Evolutionary conservation across 805 yeast species (phyloP), one percentile per base, ranked within the genome.

Genomic region (Metschnikowia aberdeeniae): DNA sequence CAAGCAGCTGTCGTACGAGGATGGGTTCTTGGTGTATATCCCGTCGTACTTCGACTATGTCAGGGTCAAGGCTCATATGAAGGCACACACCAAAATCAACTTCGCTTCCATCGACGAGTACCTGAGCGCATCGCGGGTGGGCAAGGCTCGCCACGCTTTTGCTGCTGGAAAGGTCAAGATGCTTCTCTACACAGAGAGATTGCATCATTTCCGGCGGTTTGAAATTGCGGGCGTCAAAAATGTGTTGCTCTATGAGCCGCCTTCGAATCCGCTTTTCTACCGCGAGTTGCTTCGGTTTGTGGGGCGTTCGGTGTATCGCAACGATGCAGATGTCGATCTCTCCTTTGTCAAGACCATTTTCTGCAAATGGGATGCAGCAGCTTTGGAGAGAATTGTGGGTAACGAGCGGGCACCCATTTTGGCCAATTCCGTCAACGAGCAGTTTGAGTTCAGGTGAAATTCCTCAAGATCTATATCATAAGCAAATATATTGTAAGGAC

Each of bases 41-140:
- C 95, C 97, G 1, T 82, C 86, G 2, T 93, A 92, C 62, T 79
- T 85, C 38, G 99, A 93, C 60, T 93, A 81, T 58, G 70, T 92
- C 11, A 73, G 97, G 37, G 69, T 92, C 17, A 81, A 88, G 59
- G 82, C 86, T 56, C 78, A 86, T 59, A 67, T 86, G 65, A 78
- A 77, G 49, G 69, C 77, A 11, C 75, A 81, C 49, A 81, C 95
- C 5, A 77, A 81, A 30, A 58, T 84, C 22, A 68, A 82, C 33
- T 84, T 84, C 60, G 86, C 81, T 11, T 80, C 84, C 33, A 72
- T 88, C 37, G 89, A 90, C 61, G 99, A 93, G 65, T 93, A 93
- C 65, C 76, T 95, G 2, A 64, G 79, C 1, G 85, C 80, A 51
- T 72, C 85, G n/a, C 83, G 85, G 46, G 62, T 88, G 29, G 79